Conservation (phyloP, 441 rosid genomes). For the Gossypium lobatum region DNA sequence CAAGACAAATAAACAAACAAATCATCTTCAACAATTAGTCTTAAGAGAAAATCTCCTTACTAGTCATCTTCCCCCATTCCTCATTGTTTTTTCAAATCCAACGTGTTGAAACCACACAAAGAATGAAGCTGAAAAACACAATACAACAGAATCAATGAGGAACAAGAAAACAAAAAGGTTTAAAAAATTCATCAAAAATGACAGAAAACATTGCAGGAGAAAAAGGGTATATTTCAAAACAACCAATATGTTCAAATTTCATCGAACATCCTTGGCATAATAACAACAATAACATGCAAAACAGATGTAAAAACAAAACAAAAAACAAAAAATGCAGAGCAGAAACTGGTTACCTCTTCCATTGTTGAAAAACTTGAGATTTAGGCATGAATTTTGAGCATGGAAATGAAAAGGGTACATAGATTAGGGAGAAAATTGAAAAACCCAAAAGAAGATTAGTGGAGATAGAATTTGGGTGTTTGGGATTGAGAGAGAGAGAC, state of each 20-base stretch:
- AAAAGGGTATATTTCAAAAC: neutral
- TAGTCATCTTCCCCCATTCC: neutral
- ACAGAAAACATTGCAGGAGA: neutral
- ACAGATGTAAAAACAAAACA: neutral
- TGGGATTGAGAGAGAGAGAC: constrained; percentile 12
- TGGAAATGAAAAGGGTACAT: neutral
- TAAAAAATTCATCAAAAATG: neutral
- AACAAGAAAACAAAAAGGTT: neutral
- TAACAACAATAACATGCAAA: neutral
- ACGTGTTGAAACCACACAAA: neutral
- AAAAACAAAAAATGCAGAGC: neutral
- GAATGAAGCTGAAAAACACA: neutral
- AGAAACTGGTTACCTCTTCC: constrained; percentile 14
- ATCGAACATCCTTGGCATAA: neutral
- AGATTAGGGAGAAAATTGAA: neutral
- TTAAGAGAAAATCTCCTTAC: neutral
- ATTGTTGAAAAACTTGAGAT: neutral
- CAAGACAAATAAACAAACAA: neutral
- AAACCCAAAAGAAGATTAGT: constrained; percentile 10
- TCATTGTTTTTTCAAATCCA: neutral
- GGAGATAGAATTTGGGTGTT: constrained; percentile 11
- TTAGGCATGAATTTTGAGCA: neutral
- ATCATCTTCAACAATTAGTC: neutral
- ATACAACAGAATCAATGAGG: constrained; percentile 3
- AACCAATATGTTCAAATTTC: neutral